Base-by-base conservation (phyloP, 2,329 filamentous ascomycete genomes). In the Venturia effusa region DNA sequence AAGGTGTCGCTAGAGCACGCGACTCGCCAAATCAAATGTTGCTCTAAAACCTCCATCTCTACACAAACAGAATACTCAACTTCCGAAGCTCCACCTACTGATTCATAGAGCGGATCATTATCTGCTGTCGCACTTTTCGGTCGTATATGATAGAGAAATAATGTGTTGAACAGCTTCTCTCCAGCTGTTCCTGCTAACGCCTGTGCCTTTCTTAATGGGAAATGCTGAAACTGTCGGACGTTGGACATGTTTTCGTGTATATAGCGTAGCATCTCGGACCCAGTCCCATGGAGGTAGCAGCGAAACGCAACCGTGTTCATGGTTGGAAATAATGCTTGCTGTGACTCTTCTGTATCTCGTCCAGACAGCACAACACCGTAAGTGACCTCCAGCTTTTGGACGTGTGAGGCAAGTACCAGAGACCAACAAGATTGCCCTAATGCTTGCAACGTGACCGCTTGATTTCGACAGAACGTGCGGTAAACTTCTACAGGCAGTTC, bases 221-320 rank as follows among this genome's bases (percentile, higher is more conserved):
- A 91, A 66, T 90, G 84, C 71, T 96, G 90, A 70, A 88, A 84
- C 65, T 87, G 82, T n/a, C 84, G 78, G 37, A 91, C 82, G 30
- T 81, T 81, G 1, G 81, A 79, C 74, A 89, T 83, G 66, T 83
- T 87, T 1, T 86, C 82, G 70, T 96, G 91, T 67, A 92, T 80
- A 70, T 92, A 89, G 15, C 78, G 80, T 34, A 96, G 75, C 75
- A 95, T 86, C 0, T 86, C 81, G 0, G 73, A 67, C 0, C 83
- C 76, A 0, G 81, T 85, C 1, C 90, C 90, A 68, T 94, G 88
- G 2, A 96, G 72, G 2, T 92, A 80, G 1, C 83, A 83, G 13
- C 92, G 82, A 8, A 96, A 79, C 0, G 88, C 84, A 0, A 96
- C 86, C 0, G 92, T 96, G 70, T 96, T 97, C 89, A 97, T 96